Conservation (phyloP, 2,329 filamentous ascomycete genomes). For the Monosporascus sp. region DNA sequence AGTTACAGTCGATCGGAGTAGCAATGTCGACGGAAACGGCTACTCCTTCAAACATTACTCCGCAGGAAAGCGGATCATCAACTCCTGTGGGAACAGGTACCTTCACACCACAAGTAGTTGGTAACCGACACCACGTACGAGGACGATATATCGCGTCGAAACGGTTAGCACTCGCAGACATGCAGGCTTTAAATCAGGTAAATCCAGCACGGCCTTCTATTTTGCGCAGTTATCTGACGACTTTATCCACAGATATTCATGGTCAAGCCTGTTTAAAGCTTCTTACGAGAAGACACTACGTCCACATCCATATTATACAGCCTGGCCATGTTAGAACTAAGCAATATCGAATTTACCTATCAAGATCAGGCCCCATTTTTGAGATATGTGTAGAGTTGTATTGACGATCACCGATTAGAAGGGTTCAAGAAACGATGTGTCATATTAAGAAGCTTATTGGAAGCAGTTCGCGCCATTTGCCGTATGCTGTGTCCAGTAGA, state of each 20-base stretch:
- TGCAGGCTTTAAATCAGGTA: constrained; percentile 81
- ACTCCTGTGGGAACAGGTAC: constrained; percentile 37
- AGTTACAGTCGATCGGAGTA: constrained; percentile 25
- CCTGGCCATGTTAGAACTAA: too few species aligned
- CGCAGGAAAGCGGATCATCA: constrained; percentile 29
- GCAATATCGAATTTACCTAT: too few species aligned
- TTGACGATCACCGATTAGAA: too few species aligned
- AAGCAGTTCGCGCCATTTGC: too few species aligned
- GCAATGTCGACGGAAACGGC: constrained; percentile 15
- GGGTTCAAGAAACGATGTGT: too few species aligned
- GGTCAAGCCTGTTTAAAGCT: constrained; percentile 25
- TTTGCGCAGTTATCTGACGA: constrained; percentile 7
- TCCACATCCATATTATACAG: too few species aligned
- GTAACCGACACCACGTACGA: constrained; percentile 67
- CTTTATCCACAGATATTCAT: constrained; percentile 25
- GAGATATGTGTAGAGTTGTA: too few species aligned
- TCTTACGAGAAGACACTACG: too few species aligned
- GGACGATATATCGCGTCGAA: constrained; percentile 86
- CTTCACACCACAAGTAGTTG: constrained; percentile 43
- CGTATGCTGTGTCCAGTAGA: too few species aligned
- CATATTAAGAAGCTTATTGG: too few species aligned
- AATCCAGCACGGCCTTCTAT: constrained; percentile 6
- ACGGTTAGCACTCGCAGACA: constrained; percentile 74
- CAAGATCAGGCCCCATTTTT: too few species aligned
- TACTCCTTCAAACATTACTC: constrained; percentile 18